phyloP scores from a whole-genome alignment of 768 basidiomycete genomes.

The Daedaleopsis sinensis region DNA sequence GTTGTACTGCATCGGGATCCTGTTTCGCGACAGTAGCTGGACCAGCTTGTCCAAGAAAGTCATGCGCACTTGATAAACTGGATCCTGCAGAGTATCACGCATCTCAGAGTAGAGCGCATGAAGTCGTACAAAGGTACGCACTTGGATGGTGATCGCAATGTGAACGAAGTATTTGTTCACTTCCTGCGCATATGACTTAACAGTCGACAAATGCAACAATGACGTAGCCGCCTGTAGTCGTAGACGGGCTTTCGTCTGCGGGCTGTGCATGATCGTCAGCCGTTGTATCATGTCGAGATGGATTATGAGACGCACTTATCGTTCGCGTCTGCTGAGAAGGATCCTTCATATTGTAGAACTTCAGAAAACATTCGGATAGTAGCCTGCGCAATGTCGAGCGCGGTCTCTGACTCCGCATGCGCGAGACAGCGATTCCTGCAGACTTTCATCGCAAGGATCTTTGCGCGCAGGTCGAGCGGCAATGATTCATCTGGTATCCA shows the following conservation, averaged over 20 bases:
- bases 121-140: conserved; percentile 32
- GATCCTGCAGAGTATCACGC: conserved; percentile 60
- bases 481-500: conserved; percentile 78
- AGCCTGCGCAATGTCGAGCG: conserved; percentile 70
- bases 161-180: conserved; percentile 65
- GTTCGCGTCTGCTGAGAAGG: conserved; percentile 53
- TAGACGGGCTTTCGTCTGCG: conserved; percentile 71
- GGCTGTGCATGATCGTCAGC: conserved; percentile 36
- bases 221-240: conserved; percentile 83
- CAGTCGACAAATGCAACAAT: conserved; percentile 73
- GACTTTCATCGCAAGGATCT: conserved; percentile 77
- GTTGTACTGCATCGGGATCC: conserved; percentile 75
- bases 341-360: conserved; percentile 71
- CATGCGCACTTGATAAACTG: conserved; percentile 84
- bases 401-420: conserved; percentile 58
- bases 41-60: conserved; percentile 78
- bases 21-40: conserved; percentile 59
- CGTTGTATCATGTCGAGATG: no score
- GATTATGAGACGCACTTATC: conserved; percentile 47
- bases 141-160: conserved; percentile 78
- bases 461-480: conserved; percentile 60
- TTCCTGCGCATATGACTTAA: conserved; percentile 56
- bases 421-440: conserved; percentile 80
- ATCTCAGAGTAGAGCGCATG: conserved; percentile 4
- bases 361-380: conserved; percentile 76